These are phyloP conservation scores for Yamadazyma diospyri DNA, from an alignment of 1,139 yeast genomes.

Conservation along the genomic window DNA sequence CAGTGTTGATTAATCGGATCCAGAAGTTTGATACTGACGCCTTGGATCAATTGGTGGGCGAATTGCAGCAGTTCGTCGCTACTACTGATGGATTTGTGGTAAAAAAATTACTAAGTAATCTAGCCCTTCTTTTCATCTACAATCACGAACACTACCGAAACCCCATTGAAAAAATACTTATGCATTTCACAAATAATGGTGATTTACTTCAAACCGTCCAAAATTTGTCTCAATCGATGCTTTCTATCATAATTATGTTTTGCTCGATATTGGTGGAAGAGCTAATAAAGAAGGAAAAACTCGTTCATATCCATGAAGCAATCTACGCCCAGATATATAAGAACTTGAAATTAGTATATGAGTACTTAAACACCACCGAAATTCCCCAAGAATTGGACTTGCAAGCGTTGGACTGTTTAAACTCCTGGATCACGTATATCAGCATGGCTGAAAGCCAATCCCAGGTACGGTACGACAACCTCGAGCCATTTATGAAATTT, in stretches of 20 bases:
- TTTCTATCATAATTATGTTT: constrained; percentile 22
- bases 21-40: constrained; percentile 10
- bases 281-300: constrained; percentile 31
- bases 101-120: constrained; percentile 45
- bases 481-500: constrained; percentile 16
- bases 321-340: constrained; percentile 26
- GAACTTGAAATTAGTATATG: constrained; percentile 8
- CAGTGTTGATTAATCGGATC: constrained; percentile 50
- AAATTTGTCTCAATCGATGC: constrained; percentile 3
- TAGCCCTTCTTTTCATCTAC: constrained; percentile 47
- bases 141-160: constrained; percentile 19
- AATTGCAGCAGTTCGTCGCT: constrained; percentile 9
- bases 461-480: constrained; percentile 27
- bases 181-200: not conserved
- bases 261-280: constrained; percentile 59
- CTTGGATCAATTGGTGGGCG: constrained; percentile 9
- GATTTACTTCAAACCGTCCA: not conserved
- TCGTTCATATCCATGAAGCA: constrained; percentile 23
- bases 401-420: constrained; percentile 28
- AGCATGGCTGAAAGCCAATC: constrained; percentile 35
- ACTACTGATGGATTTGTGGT: constrained; percentile 21
- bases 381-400: constrained; percentile 14
- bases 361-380: constrained; percentile 4
- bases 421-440: constrained; percentile 33
- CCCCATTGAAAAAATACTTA: constrained; percentile 10